A percentile compares a stretch with the other conserved stretches of the same genome.
phyloP scores from a whole-genome alignment of 495 filamentous ascomycete species.

The Talaromyces stipitatus region DNA sequence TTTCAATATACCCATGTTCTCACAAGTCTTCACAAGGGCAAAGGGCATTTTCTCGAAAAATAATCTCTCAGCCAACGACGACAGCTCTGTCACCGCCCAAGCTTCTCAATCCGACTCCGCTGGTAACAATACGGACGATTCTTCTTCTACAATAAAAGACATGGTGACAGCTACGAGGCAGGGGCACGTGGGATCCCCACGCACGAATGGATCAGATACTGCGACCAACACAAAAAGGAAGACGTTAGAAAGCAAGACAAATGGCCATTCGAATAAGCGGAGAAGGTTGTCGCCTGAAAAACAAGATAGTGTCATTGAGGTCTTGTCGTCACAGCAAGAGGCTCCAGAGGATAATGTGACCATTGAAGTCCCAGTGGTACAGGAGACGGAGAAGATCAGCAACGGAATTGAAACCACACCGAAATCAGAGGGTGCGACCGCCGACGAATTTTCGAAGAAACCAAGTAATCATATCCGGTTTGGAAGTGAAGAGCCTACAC shows the following conservation, averaged over 20 bases:
- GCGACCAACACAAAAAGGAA: constrained; percentile 30
- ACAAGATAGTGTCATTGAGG: constrained; percentile 1
- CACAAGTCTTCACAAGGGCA: constrained; percentile 36
- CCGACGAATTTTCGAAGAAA: constrained; percentile 2
- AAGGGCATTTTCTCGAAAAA: constrained; percentile 34
- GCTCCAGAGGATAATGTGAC: neutral
- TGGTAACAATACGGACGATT: constrained; percentile 2
- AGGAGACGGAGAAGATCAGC: neutral
- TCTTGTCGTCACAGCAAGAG: neutral
- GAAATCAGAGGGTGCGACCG: constrained; percentile 7
- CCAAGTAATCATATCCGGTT: constrained; percentile 27
- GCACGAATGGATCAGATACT: constrained; percentile 9
- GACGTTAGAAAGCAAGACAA: constrained; percentile 15
- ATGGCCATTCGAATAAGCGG: constrained; percentile 29
- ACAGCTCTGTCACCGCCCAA: constrained; percentile 12
- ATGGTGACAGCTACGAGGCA: constrained; percentile 34
- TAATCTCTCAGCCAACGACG: constrained; percentile 14
- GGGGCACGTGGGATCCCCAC: constrained; percentile 16
- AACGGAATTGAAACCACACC: constrained; percentile 18
- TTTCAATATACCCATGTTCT: constrained; percentile 31
- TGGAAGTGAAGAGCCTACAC: constrained; percentile 36
- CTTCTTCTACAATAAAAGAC: constrained; percentile 10
- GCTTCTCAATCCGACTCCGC: constrained; percentile 5
- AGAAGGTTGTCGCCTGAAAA: constrained; percentile 18
- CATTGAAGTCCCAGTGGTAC: neutral